Percentiles rank a stretch among this genome's conserved stretches.
phyloP scores from a whole-genome alignment of 1,139 yeast genomes.

The Diutina siamensis region DNA sequence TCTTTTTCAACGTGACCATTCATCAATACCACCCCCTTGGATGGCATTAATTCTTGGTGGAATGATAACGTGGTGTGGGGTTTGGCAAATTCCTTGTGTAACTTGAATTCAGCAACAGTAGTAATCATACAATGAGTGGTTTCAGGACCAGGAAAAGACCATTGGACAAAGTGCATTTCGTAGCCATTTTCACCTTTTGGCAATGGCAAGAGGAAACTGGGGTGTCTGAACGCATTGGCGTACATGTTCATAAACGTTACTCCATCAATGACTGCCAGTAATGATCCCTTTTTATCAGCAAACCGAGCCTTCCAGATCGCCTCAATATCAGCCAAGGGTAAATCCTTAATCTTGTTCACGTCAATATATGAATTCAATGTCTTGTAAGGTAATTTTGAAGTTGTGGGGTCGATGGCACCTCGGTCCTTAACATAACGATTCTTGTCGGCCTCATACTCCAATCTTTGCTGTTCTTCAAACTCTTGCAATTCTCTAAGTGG shows the following conservation, averaged over 20 bases:
- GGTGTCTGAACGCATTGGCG: constrained; percentile 60
- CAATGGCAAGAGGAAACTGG: constrained; percentile 63
- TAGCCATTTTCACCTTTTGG: constrained; percentile 47
- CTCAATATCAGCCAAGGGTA: constrained; percentile 58
- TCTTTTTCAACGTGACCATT: constrained; percentile 77
- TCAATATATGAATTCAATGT: constrained; percentile 63
- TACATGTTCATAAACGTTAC: constrained; percentile 49
- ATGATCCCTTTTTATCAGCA: constrained; percentile 42
- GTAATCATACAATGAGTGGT: constrained; percentile 89
- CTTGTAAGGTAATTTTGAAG: constrained; percentile 50
- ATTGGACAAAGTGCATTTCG: constrained; percentile 88
- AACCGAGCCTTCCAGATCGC: constrained; percentile 87
- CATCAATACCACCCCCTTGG: constrained; percentile 67
- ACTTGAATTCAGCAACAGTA: constrained; percentile 82
- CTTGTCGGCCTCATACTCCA: constrained; percentile 19
- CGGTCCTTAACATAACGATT: constrained; percentile 22
- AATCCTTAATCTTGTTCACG: constrained; percentile 46
- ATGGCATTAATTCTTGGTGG: constrained; percentile 64
- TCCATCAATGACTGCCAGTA: constrained; percentile 54
- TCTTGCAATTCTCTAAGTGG: constrained; percentile 60
- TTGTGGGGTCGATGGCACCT: constrained; percentile 34
- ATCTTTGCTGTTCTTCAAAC: constrained; percentile 27
- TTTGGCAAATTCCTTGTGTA: constrained; percentile 83
- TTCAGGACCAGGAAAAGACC: constrained; percentile 79
- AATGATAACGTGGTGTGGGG: constrained; percentile 90